Conservation (phyloP, 345 rosid genomes). For the Geranium brycei region DNA sequence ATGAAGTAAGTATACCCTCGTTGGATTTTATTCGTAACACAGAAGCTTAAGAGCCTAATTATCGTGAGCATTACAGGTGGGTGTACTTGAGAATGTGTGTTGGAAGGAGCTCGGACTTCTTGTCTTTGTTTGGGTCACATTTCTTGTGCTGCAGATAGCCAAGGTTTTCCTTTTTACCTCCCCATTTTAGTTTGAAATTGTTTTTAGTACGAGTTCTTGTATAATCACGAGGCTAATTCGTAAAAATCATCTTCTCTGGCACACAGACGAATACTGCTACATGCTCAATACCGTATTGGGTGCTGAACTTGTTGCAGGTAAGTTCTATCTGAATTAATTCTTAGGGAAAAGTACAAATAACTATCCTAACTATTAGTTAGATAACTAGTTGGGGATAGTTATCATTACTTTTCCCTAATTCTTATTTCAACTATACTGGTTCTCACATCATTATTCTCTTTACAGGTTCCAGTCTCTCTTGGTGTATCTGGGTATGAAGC, state of each 20-base stretch:
- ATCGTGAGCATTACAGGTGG: conserved; percentile 26
- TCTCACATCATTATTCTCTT: not conserved
- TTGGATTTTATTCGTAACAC: not conserved
- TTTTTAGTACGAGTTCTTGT: not conserved
- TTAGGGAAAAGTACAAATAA: too few species aligned
- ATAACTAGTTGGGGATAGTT: too few species aligned
- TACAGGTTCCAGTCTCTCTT: conserved; percentile 21
- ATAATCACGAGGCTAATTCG: conserved; percentile 9
- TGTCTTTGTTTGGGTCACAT: conserved; percentile 59
- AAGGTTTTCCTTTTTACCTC: conserved; percentile 31
- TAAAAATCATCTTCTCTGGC: conserved; percentile 10
- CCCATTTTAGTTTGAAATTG: not conserved
- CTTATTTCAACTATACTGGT: too few species aligned
- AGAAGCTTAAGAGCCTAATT: not conserved
- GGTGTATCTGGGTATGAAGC: conserved; percentile 19
- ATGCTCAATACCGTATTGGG: conserved; percentile 58
- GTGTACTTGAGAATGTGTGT: conserved; percentile 45
- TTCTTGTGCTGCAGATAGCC: conserved; percentile 49
- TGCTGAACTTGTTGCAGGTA: conserved; percentile 55
- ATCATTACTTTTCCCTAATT: too few species aligned
- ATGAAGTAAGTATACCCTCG: conserved; percentile 13
- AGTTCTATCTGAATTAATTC: not conserved
- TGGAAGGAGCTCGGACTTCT: conserved; percentile 88
- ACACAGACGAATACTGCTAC: conserved; percentile 37
- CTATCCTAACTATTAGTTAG: too few species aligned